Base-by-base conservation (phyloP, 805 yeast genomes). In the Metschnikowia dekortorum region DNA sequence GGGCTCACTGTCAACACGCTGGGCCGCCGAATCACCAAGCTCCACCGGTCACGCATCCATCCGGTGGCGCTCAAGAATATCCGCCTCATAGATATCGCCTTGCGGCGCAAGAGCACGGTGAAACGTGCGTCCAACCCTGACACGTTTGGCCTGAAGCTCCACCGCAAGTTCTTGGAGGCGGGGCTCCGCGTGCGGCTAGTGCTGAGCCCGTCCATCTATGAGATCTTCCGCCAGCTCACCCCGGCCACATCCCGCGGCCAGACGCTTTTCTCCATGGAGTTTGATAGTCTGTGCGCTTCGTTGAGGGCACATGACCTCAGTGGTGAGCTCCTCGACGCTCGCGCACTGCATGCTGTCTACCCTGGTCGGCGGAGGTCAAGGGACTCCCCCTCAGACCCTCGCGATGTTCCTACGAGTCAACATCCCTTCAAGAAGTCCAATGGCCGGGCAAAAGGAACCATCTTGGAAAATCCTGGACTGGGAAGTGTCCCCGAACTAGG, bases 131-230 rank as follows among this genome's bases (percentile, higher is more conserved):
- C 46, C 29, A 54, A 39, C 31, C 50, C 52, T n/a, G 53, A 53
- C 14, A 48, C 48, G 9, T 50, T 47, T 30, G 53, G 55, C 10
- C 58, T 50, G 52, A 73, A 71, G 49, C 61, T 70, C 22, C 75
- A 72, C 49, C 58, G 69, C 10, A 73, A 69, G 52, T 79, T 81
- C 10, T 61, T 80, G 18, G 80, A 80, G 35, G 80, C 82, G 2
- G 80, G 79, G 16, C 70, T 81, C 4, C 70, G 74, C 49, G 74
- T 80, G 2, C 70, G 80, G 43, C 60, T 80, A n/a, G 71, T 82
- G 0, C 53, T 75, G 45, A 75, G 75, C 4, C 75, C 79, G 7
- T 70, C 76, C 31, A 56, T 80, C 39, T 63, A 73, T 4, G 62
- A 71, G 3, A 61, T 80, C 18, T 78, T 78, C 60, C 70, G 75